Conservation (phyloP, 257 asterid genomes). For the Solanum appendiculatum region DNA sequence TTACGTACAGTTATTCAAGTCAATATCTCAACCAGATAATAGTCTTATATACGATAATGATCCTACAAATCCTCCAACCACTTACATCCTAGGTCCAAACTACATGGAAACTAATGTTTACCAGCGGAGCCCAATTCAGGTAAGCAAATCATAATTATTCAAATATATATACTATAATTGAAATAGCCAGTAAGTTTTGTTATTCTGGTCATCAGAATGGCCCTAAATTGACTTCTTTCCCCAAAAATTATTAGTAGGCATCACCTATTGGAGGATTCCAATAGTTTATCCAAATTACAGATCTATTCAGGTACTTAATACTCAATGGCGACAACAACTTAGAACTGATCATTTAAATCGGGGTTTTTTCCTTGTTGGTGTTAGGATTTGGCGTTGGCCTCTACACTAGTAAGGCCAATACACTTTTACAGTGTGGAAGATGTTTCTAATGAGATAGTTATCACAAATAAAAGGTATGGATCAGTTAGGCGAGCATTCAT, state of each 20-base stretch:
- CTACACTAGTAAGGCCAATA: constrained; percentile 4
- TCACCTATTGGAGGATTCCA: not conserved
- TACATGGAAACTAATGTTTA: constrained; percentile 3
- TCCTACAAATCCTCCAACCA: constrained; percentile 9
- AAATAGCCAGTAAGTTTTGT: not conserved
- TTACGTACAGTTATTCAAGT: too few species aligned
- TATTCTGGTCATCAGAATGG: not conserved
- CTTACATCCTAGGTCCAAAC: constrained; percentile 2
- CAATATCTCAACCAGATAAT: not conserved
- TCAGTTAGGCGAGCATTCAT: constrained; percentile 18
- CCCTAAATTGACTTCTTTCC: not conserved
- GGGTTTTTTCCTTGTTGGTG: not conserved
- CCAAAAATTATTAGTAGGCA: not conserved
- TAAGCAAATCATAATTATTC: not conserved
- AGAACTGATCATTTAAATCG: not conserved
- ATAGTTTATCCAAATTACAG: too few species aligned
- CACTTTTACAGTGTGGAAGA: not conserved
- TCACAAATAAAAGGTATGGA: constrained; percentile 6
- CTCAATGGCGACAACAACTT: not conserved
- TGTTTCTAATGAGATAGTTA: not conserved
- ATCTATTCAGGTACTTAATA: not conserved
- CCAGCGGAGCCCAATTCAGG: constrained; percentile 19
- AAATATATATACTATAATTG: not conserved
- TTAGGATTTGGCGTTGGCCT: constrained; percentile 25
- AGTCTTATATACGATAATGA: not conserved